Base-by-base conservation (phyloP, 305 asterid species). In the Plantago coronopus region DNA sequence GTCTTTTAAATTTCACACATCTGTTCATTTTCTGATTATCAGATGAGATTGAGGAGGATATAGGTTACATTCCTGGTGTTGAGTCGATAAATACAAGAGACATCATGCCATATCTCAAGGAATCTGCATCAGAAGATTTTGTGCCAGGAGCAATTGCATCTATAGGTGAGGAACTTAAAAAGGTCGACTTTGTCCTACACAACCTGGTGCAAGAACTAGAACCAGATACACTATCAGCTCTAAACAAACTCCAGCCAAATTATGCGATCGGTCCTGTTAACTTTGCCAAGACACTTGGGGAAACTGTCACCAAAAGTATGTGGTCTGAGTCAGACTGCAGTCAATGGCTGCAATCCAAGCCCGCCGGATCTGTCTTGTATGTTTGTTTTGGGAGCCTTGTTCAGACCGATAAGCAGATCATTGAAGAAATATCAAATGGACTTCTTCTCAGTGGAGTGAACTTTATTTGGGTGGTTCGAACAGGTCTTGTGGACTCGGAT, bases 351-450 rank as follows among this genome's bases (percentile, higher is more conserved):
- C 70, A 59, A 44, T 31, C 65, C 8, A 48, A 21, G 72, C 77
- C 38, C 67, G 19, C 72, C 7, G 62, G 78, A 1, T 78, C 94
- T 3, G 94, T 84, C 8, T 56, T 84, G 23, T 84, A 82, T 51
- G 77, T 85, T 43, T 85, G 89, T 0, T 82, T 87, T 54, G 95
- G 95, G 0, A 82, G 93, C 55, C 56, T 82, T 15, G 81, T 78
- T 14, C 81, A 78, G 21, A 69, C 54, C 0, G 72, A 61, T 29
- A 68, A 76, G 62, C 64, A 74, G 2, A 72, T 80, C 3, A 51
- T 81, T 17, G 68, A 71, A 38, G 90, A 82, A 54, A 65, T 87
- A 27, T 90, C 88, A 18, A 51, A 64, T 18, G 95, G 94, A n/a
- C 80, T 84, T 67, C 72, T 76, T 45, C 69, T 67, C 1, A 84